Conservation (phyloP, 495 filamentous ascomycete genomes). For the Aspergillus asperescens region DNA sequence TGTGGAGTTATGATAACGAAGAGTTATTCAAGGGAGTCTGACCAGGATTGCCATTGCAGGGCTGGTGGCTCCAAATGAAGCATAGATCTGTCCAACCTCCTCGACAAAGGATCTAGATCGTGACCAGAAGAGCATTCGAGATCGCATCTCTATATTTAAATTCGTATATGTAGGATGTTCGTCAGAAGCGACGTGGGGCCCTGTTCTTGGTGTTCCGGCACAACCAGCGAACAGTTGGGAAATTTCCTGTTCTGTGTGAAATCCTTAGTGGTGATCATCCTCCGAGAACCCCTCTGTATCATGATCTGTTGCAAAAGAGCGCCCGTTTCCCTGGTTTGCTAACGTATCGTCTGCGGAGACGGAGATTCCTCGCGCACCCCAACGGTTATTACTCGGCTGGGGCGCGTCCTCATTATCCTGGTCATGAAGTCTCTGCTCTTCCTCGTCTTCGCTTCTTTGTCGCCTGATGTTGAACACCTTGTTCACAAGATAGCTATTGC, state of each 20-base stretch:
- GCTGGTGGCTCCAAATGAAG: not conserved
- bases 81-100: not conserved
- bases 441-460: constrained; percentile 27
- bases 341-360: constrained; percentile 75
- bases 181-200: not conserved
- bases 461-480: constrained; percentile 40
- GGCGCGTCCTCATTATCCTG: constrained; percentile 22
- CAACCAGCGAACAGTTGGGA: not conserved
- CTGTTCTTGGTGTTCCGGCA: not conserved
- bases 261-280: no score
- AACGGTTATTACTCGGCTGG: constrained; percentile 46
- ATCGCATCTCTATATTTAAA: not conserved
- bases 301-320: not conserved
- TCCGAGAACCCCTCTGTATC: constrained; percentile 26
- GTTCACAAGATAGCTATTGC: constrained; percentile 68
- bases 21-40: not conserved
- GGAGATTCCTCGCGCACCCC: constrained; percentile 74
- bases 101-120: not conserved
- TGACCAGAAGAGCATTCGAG: no score
- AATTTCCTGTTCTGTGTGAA: not conserved
- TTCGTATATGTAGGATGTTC: not conserved
- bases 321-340: constrained; percentile 37
- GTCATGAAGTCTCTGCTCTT: constrained; percentile 39
- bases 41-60: not conserved
- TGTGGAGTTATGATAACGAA: not conserved